Evolutionary conservation across 148 eudicot genomes (phyloP), one percentile per base, ranked within the genome.

Genomic region (Diospyros kaki): DNA sequence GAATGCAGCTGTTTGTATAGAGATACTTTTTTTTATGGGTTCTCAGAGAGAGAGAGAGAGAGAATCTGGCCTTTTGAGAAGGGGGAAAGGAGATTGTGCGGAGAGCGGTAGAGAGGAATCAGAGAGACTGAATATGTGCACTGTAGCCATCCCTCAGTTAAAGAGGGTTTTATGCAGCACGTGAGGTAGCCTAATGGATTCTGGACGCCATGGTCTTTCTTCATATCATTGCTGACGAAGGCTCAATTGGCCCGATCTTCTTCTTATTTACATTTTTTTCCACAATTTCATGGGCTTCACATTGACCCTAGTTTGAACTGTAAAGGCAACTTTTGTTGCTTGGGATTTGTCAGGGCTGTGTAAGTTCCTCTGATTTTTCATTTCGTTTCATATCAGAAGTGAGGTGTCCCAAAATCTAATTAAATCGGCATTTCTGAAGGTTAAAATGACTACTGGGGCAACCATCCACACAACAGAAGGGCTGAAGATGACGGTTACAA

Each of bases 401-500:
- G 9, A 9, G 2, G 43, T 12, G 71, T 28, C 4, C 18, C 40
- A 42, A 9, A 43, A 63, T 65, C 17, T 6, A n/a, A 28, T 12
- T 44, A 7, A 69, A 66, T 44, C 42, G 61, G 69, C 12, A 42
- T 62, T 7, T 74, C 58, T 79, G 65, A 87, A 94, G 99, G 99
- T 95, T 4, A 74, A 82, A 82, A 95, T 95, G 99, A 95, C 96
- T 18, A 95, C 99, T 38, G 99, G 99, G 9, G 98, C 99, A 43
- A 95, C 99, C 11, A 92, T 95, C 60, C 99, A 92, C 86, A 95
- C 99, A 17, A 95, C 97, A 60, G 79, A 88, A 53, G 99, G 99
- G 64, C 81, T 95, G 81, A 85, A 83, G 42, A 95, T 95, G 99
- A 92, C 83, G 46, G 93, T 88, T 6, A 89, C 88, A 54, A 83